phyloP scores from a whole-genome alignment of 2,329 filamentous ascomycete species.

The Aspergillus aculeatinus region DNA sequence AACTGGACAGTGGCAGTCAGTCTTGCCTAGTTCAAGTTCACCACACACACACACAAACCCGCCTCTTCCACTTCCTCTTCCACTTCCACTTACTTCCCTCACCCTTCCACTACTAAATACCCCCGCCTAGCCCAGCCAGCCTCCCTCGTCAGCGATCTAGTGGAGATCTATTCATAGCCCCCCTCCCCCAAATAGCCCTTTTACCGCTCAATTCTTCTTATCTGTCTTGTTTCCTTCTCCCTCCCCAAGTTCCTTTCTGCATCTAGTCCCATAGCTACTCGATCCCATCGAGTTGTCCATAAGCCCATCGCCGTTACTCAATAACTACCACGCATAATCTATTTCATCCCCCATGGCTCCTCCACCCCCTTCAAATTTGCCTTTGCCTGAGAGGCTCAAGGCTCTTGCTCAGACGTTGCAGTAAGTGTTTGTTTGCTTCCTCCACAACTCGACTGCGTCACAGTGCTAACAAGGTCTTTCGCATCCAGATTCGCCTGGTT shows the following conservation, averaged over 20 bases:
- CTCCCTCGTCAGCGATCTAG: conserved; percentile 14
- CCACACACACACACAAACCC: background rate
- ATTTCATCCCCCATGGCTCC: conserved; percentile 60
- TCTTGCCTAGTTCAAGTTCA: background rate
- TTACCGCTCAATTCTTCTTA: conserved; percentile 1
- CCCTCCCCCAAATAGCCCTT: conserved; percentile 15
- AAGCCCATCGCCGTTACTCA: background rate
- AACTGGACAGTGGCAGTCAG: background rate
- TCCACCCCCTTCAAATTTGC: conserved; percentile 67
- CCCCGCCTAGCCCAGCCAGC: conserved; percentile 19
- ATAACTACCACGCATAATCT: background rate
- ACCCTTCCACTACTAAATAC: conserved; percentile 8
- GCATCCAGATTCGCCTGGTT: conserved; percentile 66
- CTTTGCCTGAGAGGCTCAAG: conserved; percentile 72
- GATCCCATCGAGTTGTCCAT: conserved; percentile 3
- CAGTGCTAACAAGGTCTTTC: conserved; percentile 36
- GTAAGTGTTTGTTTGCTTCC: conserved; percentile 57
- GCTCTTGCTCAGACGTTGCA: conserved; percentile 85
- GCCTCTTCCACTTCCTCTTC: background rate
- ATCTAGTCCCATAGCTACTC: conserved; percentile 1
- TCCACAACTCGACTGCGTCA: conserved; percentile 8
- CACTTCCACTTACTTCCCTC: background rate
- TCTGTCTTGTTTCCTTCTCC: conserved; percentile 10
- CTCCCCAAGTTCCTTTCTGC: conserved; percentile 7
- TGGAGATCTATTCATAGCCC: conserved; percentile 6